These are phyloP conservation scores for Phytophthora aleatoria DNA, from an alignment of 352 stramenopile genomes.

Conservation along the genomic window DNA sequence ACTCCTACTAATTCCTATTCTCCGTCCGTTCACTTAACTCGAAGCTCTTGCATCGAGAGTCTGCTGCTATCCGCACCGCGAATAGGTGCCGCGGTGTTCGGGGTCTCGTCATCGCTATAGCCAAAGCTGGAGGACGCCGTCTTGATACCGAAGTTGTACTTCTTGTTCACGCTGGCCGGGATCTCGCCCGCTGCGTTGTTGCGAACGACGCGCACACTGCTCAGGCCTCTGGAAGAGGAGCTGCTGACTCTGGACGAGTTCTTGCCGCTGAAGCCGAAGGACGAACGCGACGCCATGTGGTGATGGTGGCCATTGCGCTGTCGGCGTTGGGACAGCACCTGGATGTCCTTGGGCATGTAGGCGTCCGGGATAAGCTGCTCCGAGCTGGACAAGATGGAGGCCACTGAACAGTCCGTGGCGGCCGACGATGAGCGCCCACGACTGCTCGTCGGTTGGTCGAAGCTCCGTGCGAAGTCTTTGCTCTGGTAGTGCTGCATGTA, in stretches of 20 bases:
- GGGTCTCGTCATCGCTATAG: constrained; percentile 40
- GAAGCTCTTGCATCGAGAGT: constrained; percentile 29
- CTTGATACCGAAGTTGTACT: constrained; percentile 33
- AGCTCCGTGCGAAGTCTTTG: constrained; percentile 35
- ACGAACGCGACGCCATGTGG: constrained; percentile 24
- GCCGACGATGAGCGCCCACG: constrained; percentile 46
- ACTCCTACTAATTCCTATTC: neutral
- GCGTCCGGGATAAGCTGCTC: constrained; percentile 64
- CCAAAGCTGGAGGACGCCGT: constrained; percentile 41
- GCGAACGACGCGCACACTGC: constrained; percentile 25
- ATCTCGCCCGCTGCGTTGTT: constrained; percentile 5
- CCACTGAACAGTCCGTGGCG: constrained; percentile 53
- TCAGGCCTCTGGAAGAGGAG: constrained; percentile 18
- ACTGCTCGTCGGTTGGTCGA: constrained; percentile 26
- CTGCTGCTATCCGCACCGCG: constrained; percentile 18
- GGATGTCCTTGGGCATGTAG: constrained; percentile 65
- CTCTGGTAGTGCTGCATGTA: constrained; percentile 27
- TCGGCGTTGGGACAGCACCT: constrained; percentile 61
- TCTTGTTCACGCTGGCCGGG: constrained; percentile 27
- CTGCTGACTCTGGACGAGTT: constrained; percentile 30
- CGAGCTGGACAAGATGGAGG: constrained; percentile 67
- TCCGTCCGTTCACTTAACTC: constrained; percentile 19
- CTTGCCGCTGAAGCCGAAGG: constrained; percentile 20
- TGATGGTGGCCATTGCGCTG: constrained; percentile 39
- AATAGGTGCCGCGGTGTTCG: constrained; percentile 9